Conservation (phyloP, 495 filamentous ascomycete genomes). For the Penicillium bialowiezense region DNA sequence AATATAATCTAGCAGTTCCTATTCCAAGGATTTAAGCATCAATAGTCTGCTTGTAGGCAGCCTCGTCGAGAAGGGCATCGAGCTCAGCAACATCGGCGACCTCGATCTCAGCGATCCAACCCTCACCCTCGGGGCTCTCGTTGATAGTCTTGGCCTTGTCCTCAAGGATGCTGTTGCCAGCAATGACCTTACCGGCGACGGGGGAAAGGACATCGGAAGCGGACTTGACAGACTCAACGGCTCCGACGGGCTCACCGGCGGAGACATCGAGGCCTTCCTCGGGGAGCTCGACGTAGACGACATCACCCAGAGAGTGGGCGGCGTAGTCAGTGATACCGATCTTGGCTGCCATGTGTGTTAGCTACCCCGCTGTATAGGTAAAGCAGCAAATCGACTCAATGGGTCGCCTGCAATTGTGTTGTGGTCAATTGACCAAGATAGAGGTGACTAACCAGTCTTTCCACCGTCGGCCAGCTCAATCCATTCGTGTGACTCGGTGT, state of each 20-base stretch:
- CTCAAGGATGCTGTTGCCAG: conserved; percentile 68
- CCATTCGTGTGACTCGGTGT: conserved; percentile 98
- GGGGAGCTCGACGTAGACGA: conserved; percentile 95
- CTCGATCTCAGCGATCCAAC: conserved; percentile 89
- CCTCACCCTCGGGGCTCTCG: conserved; percentile 76
- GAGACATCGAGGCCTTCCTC: conserved; percentile 56
- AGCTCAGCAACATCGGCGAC: conserved; percentile 67
- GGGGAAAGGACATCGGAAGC: conserved; percentile 95
- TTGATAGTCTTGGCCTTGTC: conserved; percentile 87
- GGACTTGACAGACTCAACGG: conserved; percentile 96
- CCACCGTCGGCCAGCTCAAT: conserved; percentile 77
- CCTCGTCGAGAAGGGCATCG: conserved; percentile 67
- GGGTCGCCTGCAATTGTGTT: neutral
- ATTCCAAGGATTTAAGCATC: conserved; percentile 40
- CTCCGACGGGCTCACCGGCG: conserved; percentile 79
- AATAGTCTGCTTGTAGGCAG: conserved; percentile 71
- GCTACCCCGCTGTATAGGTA: neutral
- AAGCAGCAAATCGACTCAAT: neutral
- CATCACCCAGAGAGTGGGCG: conserved; percentile 85
- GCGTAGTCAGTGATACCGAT: conserved; percentile 92
- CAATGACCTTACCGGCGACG: conserved; percentile 69
- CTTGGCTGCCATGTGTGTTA: conserved; percentile 48
- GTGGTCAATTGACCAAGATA: neutral
- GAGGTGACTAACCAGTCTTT: conserved; percentile 41
- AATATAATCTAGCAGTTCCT: conserved; percentile 4